Evolutionary conservation across 129 eudicot species (phyloP), one percentile per base, ranked within the genome.

Genomic region (Centrapalus pauciflorus): DNA sequence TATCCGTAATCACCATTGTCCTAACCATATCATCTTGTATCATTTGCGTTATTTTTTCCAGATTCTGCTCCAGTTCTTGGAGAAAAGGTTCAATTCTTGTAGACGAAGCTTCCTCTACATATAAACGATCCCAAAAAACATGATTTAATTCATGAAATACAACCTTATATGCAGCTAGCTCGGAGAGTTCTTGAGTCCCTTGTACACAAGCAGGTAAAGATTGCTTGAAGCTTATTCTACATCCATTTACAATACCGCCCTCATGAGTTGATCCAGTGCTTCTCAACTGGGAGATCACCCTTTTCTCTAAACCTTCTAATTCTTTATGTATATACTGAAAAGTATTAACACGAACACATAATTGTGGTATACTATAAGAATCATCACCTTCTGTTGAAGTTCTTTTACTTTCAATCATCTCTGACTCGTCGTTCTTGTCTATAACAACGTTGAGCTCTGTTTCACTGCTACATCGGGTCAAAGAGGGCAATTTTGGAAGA

Each of bases 61-160:
- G 75, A 64, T 80, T 66, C 14, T 76, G 84, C 80, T 87, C 95
- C 33, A 90, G 81, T 70, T 84, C 97, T 65, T 82, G 73, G 26
- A 90, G 84, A 64, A 84, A 80, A 49, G 87, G 87, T 54, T 87
- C 97, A 5, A 90, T 87, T 67, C 97, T 84, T 14, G 93, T 77
- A 12, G 85, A 84, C 12, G 84, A 63, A 61, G 66, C 72, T 16
- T 85, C 93, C 0, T 80, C 85, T 1, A 69, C 72, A 29, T 90
- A 90, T 11, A 90, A 73, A 49, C 76, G 59, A 35, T 90, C 87
- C 81, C 87, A 80, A 34, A 87, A 69, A 17, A 82, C 86, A 34
- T 84, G 88, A 25, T 73, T 80, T 41, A 90, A 70, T 20, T 87
- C 90, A 16, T 82, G 79, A 76, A 87, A 90, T 26, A 90, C 56